Base-by-base conservation (phyloP, 306 rosid genomes). In the Begonia fuchsioides region DNA sequence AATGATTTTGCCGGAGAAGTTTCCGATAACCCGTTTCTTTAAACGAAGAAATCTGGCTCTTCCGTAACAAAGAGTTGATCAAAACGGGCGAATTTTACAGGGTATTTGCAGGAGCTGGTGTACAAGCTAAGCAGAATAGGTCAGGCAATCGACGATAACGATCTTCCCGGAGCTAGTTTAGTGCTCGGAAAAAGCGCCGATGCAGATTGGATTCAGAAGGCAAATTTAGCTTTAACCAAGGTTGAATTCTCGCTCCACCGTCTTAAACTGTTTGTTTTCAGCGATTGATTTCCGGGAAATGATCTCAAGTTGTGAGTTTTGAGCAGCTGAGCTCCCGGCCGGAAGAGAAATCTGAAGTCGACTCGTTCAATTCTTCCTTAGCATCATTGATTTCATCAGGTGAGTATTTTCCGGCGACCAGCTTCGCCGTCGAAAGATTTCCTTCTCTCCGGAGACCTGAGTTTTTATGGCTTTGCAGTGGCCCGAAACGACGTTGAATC, bases 51-150 rank as follows among this genome's bases (percentile, higher is more conserved):
- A 26, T 26, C 35, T 20, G 32, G 32, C 3, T 20, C 3, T 20
- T 20, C 32, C 6, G 35, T 26, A 26, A 5, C 35, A 26, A 26
- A 26, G 7, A 4, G 35, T 8, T 3, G n/a, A n/a, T n/a, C n/a
- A n/a, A n/a, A 9, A 47, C 17, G 0, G 19, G 5, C 32, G 43
- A 51, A 35, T 60, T 60, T 11, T 59, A 70, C 80, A 90, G 95
- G 64, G 43, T 82, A 81, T 67, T 83, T 85, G 51, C 96, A 90
- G 75, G 93, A 79, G 15, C 17, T 85, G 53, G 96, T 90, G 64
- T 79, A 73, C 75, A 85, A 73, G 74, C 66, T 85, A 58, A 85
- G 87, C 72, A 77, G 69, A 79, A 82, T 77, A 57, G 98, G 95
- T 55, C 84, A 77, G 59, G 95, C 98, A 44, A 79, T 92, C 38